phyloP scores from a whole-genome alignment of 2,329 filamentous ascomycete genomes.

The Pseudogymnoascus destructans region DNA sequence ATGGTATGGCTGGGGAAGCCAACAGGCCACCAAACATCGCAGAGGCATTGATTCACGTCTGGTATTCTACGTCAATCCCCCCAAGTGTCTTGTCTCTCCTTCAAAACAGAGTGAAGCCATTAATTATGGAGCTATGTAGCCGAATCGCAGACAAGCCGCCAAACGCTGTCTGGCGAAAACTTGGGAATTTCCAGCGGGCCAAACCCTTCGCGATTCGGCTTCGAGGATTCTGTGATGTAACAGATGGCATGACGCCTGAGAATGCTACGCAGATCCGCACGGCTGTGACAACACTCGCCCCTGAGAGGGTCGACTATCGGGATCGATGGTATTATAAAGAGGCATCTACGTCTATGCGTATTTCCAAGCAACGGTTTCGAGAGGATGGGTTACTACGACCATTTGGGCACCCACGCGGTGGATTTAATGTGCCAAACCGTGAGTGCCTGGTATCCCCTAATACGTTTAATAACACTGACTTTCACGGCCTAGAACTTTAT shows the following conservation, averaged over 20 bases:
- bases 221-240: conserved; percentile 9
- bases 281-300: conserved; percentile 12
- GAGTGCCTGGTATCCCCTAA: conserved; percentile 16
- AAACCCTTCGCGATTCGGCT: conserved; percentile 10
- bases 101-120: conserved; percentile 8
- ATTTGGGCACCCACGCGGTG: conserved; percentile 22
- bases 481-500: conserved; percentile 27
- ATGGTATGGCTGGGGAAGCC: neutral
- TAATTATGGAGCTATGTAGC: conserved; percentile 11
- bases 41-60: conserved; percentile 12
- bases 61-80: conserved; percentile 14
- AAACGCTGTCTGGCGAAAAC: conserved; percentile 12
- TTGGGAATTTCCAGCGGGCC: conserved; percentile 11
- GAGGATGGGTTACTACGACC: conserved; percentile 31
- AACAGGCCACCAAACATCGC: neutral
- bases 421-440: conserved; percentile 32
- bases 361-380: conserved; percentile 25
- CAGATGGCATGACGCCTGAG: conserved; percentile 10
- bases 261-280: conserved; percentile 10
- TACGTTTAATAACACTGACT: conserved; percentile 10
- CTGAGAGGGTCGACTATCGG: conserved; percentile 12
- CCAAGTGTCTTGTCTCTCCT: neutral
- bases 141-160: conserved; percentile 9
- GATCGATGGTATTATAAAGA: conserved; percentile 11
- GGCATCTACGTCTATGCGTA: conserved; percentile 16